Percentiles rank a stretch among this genome's conserved stretches.
phyloP scores from a whole-genome alignment of 352 stramenopile species.

The Achlya hypogyna region DNA sequence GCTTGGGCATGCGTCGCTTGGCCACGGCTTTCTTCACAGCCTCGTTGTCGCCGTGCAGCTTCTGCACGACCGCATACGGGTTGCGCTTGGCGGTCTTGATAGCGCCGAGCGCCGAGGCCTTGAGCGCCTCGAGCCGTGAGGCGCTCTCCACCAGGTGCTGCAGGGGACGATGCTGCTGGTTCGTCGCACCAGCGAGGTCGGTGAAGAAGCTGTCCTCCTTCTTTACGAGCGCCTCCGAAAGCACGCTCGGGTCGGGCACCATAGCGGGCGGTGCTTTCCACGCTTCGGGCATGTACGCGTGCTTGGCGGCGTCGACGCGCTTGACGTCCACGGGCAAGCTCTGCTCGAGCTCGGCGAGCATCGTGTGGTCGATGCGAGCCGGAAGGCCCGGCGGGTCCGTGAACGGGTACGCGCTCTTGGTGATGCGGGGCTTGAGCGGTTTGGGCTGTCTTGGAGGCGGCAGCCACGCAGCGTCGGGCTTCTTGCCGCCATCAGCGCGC shows the following conservation, averaged over 20 bases:
- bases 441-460: neutral
- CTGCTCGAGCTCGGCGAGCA: neutral
- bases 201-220: conserved; percentile 64
- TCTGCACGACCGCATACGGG: conserved; percentile 48
- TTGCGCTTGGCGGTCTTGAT: conserved; percentile 30
- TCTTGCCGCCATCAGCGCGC: conserved; percentile 26
- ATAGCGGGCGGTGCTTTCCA: conserved; percentile 9
- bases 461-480: conserved; percentile 28
- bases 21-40: neutral
- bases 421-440: conserved; percentile 8
- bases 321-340: neutral
- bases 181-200: conserved; percentile 53
- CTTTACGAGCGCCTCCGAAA: conserved; percentile 18
- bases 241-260: neutral
- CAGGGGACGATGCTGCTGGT: conserved; percentile 40
- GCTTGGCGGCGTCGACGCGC: neutral
- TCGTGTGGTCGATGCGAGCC: conserved; percentile 12
- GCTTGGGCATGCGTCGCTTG: too few relatives aligned
- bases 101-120: conserved; percentile 34
- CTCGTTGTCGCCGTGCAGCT: conserved; percentile 22
- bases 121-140: conserved; percentile 31
- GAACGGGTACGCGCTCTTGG: conserved; percentile 20
- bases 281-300: conserved; percentile 19
- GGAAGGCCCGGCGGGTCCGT: conserved; percentile 8
- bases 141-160: conserved; percentile 64